A percentile compares a stretch with the other conserved stretches of the same genome.
Evolutionary conservation across 2,329 filamentous ascomycete genomes (phyloP).

Genomic region (Aspergillus transmontanensis): DNA sequence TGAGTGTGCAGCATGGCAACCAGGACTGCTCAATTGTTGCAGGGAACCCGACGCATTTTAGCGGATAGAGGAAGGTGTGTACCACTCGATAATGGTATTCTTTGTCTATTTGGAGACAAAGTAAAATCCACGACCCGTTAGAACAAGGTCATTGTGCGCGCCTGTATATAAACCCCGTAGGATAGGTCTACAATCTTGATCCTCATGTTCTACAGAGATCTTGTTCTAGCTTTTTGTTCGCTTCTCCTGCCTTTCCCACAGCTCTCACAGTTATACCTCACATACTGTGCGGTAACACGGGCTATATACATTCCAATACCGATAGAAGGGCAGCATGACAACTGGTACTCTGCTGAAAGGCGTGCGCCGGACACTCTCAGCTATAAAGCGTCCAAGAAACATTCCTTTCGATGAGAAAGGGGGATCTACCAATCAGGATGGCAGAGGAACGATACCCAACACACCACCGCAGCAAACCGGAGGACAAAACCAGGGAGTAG

Average conservation of each 20-base stretch:
- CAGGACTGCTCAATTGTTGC: background rate
- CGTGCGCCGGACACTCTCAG: background rate
- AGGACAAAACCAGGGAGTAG: background rate
- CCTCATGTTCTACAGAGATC: background rate
- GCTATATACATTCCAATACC: background rate
- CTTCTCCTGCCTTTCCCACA: background rate
- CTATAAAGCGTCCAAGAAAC: background rate
- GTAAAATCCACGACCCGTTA: background rate
- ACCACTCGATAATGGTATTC: background rate
- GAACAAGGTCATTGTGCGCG: background rate
- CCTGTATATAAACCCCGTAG: background rate
- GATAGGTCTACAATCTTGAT: background rate
- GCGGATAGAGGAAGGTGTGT: background rate
- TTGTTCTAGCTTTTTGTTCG: background rate
- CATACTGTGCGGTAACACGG: background rate
- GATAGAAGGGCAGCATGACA: background rate
- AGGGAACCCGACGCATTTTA: background rate
- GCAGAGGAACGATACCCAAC: background rate
- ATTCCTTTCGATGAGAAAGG: background rate
- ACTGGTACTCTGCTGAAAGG: background rate
- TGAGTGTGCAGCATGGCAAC: background rate
- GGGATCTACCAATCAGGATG: background rate
- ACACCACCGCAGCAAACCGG: background rate
- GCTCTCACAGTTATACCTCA: background rate
- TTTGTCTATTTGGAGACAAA: background rate